A percentile compares a stretch with the other conserved stretches of the same genome.
Evolutionary conservation across 78 protist genomes (phyloP).

Genomic region (Dictyostelium citrinum): DNA sequence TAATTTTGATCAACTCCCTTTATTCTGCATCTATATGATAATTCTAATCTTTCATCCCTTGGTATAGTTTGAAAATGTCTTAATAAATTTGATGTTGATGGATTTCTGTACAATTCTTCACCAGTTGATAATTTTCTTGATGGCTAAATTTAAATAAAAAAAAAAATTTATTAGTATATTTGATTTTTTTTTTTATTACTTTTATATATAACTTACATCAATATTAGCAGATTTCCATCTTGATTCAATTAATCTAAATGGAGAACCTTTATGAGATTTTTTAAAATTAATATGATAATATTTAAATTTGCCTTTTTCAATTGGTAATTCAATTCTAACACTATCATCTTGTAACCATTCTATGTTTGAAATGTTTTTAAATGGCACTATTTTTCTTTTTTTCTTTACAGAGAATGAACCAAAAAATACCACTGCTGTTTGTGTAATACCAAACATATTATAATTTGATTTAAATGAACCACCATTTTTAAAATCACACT

Average conservation of each 20-base stretch:
- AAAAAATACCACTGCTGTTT: neutral
- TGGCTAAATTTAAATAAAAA: neutral
- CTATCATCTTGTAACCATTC: conserved; percentile 4
- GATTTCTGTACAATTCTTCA: neutral
- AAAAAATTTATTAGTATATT: neutral
- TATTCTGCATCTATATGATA: neutral
- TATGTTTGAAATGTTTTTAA: neutral
- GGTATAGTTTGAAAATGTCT: conserved; percentile 1
- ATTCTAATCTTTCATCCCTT: neutral
- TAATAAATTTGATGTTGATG: neutral
- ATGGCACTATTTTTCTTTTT: conserved; percentile 3
- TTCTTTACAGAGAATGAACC: neutral
- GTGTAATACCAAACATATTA: neutral
- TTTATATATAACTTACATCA: neutral
- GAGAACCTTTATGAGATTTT: conserved; percentile 8
- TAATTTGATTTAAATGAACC: neutral
- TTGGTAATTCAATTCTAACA: neutral
- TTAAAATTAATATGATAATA: neutral
- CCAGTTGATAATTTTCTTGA: neutral
- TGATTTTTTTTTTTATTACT: neutral
- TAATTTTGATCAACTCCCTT: neutral
- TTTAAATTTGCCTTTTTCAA: neutral
- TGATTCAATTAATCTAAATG: conserved; percentile 9
- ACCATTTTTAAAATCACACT: neutral
- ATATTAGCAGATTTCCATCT: neutral